Evolutionary conservation across 352 stramenopile genomes (phyloP).

Genomic region (Phytopythium chamaehyphon): DNA sequence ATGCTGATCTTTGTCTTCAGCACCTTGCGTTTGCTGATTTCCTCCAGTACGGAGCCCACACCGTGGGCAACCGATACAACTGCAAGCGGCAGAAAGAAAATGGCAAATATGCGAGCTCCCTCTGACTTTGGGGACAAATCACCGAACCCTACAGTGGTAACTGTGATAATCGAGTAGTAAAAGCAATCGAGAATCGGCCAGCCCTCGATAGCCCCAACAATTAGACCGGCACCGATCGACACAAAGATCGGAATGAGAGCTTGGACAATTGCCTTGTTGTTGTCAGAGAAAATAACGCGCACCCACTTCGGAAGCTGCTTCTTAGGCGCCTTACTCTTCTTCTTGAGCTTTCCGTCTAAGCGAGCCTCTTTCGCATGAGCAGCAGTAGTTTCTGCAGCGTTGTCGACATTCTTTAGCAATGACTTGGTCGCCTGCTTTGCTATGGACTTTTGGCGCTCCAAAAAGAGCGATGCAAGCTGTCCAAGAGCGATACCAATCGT

Average conservation of each 20-base stretch:
- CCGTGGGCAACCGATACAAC: conserved; percentile 63
- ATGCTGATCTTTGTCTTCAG: conserved; percentile 75
- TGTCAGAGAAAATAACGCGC: conserved; percentile 39
- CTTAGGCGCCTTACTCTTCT: neutral
- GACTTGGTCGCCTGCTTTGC: conserved; percentile 54
- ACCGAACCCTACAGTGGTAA: conserved; percentile 89
- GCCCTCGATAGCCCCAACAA: conserved; percentile 54
- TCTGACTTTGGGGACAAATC: conserved; percentile 67
- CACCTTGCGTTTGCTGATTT: conserved; percentile 46
- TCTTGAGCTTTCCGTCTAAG: conserved; percentile 6
- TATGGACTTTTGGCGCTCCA: conserved; percentile 48
- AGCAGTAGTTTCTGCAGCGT: conserved; percentile 19
- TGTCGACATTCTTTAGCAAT: conserved; percentile 43
- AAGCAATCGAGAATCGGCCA: conserved; percentile 82
- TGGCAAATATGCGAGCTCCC: conserved; percentile 64
- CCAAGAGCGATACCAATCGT: conserved; percentile 68
- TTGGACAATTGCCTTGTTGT: conserved; percentile 43
- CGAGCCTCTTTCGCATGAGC: conserved; percentile 19
- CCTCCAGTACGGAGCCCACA: conserved; percentile 64
- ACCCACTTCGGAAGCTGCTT: conserved; percentile 22
- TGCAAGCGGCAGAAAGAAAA: conserved; percentile 78
- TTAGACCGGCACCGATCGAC: conserved; percentile 45
- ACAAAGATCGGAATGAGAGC: conserved; percentile 42
- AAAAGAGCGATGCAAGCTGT: conserved; percentile 45
- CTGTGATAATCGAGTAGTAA: conserved; percentile 89